Evolutionary conservation across 2,329 filamentous ascomycete species (phyloP).

Genomic region (Ilyonectria destructans): DNA sequence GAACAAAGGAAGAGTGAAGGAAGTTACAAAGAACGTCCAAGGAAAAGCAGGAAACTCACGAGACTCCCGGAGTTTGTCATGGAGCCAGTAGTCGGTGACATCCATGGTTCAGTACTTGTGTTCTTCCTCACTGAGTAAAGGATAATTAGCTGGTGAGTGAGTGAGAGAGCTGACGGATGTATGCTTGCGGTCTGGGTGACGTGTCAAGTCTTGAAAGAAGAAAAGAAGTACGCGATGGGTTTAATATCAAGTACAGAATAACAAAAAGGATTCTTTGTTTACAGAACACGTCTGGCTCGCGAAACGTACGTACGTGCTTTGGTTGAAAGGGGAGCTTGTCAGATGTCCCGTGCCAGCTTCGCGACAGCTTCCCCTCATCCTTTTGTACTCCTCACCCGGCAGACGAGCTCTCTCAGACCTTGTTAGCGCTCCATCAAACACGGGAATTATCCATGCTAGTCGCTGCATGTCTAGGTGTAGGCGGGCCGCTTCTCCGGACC

Average conservation of each 20-base stretch:
- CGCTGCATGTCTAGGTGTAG: background rate
- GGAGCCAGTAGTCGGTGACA: slow-evolving; percentile 10
- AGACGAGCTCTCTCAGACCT: slow-evolving; percentile 3
- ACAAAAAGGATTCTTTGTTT: background rate
- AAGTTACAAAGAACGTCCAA: background rate
- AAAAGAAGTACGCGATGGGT: background rate
- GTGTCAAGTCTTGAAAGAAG: background rate
- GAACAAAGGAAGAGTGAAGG: background rate
- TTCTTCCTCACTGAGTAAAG: background rate
- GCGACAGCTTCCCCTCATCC: slow-evolving; percentile 15
- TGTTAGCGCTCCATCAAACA: background rate
- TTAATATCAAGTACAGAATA: background rate
- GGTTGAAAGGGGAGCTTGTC: background rate
- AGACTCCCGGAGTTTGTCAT: slow-evolving; percentile 8
- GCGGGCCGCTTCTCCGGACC: background rate
- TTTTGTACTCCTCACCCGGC: slow-evolving; percentile 13
- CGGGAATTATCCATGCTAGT: slow-evolving; percentile 1
- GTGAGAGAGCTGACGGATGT: background rate
- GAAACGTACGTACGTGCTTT: background rate
- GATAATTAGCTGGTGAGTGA: background rate
- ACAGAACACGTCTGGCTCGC: background rate
- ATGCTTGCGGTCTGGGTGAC: background rate
- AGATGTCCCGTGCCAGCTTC: background rate
- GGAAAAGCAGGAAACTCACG: background rate
- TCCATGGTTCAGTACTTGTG: background rate